Conservation (phyloP, 2,329 filamentous ascomycete species). For the Hymenoscyphus linearis region DNA sequence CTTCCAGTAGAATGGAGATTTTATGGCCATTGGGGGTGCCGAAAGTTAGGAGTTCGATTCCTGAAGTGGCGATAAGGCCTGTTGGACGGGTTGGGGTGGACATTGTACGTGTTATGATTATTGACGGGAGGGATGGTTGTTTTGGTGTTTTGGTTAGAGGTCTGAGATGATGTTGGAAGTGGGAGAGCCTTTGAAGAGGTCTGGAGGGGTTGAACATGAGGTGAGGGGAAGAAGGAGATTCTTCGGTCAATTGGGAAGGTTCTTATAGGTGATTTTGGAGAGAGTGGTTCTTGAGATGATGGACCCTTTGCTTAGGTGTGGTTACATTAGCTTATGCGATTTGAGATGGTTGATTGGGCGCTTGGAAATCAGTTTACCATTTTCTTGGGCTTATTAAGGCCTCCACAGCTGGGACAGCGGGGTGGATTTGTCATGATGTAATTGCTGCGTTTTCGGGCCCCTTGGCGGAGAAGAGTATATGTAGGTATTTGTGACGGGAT, state of each 20-base stretch:
- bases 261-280: not conserved
- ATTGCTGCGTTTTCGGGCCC: not conserved
- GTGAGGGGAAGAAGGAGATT: slow-evolving; percentile 7
- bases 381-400: not conserved
- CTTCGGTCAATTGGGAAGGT: not conserved
- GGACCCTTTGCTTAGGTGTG: not conserved
- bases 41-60: slow-evolving; percentile 60
- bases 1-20: slow-evolving; percentile 56
- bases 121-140: not conserved
- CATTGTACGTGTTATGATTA: slow-evolving; percentile 17
- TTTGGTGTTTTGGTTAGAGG: slow-evolving; percentile 2
- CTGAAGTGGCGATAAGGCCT: slow-evolving; percentile 55
- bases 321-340: not conserved
- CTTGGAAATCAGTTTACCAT: not conserved
- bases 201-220: slow-evolving; percentile 22
- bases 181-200: slow-evolving; percentile 22
- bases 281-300: not conserved
- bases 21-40: slow-evolving; percentile 53
- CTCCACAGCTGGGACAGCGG: not conserved
- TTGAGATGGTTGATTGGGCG: not conserved
- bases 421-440: slow-evolving; percentile 5
- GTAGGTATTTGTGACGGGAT: no score
- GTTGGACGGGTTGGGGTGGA: slow-evolving; percentile 36
- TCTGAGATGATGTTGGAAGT: slow-evolving; percentile 22
- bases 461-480: not conserved